Base-by-base conservation (phyloP, 2,329 filamentous ascomycete species). In the Thielaviopsis cerberus region DNA sequence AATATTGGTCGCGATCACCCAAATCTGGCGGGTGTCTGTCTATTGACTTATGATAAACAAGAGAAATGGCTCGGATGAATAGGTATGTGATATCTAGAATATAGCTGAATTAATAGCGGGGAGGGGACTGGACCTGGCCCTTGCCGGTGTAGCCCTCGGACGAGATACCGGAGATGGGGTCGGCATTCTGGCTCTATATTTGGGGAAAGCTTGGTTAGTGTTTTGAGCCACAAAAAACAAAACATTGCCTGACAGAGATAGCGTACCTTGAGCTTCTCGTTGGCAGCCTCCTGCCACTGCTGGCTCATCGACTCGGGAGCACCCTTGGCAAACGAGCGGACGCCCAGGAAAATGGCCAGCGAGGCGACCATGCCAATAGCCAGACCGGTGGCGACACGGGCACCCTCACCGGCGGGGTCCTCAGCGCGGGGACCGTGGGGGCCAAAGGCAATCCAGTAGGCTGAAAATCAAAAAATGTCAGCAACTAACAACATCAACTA, bases 381-480 rank as follows among this genome's bases (percentile, higher is more conserved):
- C 60, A 87, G 84, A 73, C 89, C 86, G 69, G 82, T 75, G 68
- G 86, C 78, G 66, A 97, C 77, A 71, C 83, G 90, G 73, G 81
- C 79, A 72, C 78, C 79, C 79, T 96, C 91, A 67, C 88, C 91
- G 64, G 92, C 86, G 62, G 91, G 88, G 64, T 85, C 72, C 63
- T 78, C 75, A 65, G 91, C 83, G 67, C 92, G 91, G 66, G 92
- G 92, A 60, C 92, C 92, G 74, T 98, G 92, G 69, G 90, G 84
- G 64, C 92, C 92, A 70, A 98, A 98, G 64, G 92, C 90, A 69
- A 98, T 95, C 85, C 87, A 98, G 82, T 97, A 98, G 64, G 92
- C 92, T 22, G 51, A 48, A n/a, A 23, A 45, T 24, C 20, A 52
- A 37, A 27, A 37, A 22, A 27, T 17, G 51, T 52, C 10, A 52